Conservation (phyloP, 2,329 filamentous ascomycete genomes). For the Aschersonia sp. region DNA sequence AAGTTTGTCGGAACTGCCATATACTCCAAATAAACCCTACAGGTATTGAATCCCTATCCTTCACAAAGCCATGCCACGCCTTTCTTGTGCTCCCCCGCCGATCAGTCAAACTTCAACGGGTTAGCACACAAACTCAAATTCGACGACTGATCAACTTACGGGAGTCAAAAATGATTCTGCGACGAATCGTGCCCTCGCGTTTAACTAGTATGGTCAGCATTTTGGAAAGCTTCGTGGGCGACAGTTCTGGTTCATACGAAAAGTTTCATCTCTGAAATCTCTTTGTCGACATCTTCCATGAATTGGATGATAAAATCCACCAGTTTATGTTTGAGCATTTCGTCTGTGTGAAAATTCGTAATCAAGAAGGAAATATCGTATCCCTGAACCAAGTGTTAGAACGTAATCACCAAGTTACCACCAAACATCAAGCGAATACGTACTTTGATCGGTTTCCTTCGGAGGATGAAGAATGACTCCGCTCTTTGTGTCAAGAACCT, state of each 20-base stretch:
- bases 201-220: constrained; percentile 46
- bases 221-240: background rate
- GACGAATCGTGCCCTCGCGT: constrained; percentile 91
- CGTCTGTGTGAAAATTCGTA: constrained; percentile 96
- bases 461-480: constrained; percentile 90
- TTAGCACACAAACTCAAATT: constrained; percentile 1
- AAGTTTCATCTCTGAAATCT: constrained; percentile 99
- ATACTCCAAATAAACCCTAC: background rate
- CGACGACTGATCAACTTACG: constrained; percentile 27
- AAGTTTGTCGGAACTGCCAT: background rate
- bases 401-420: background rate
- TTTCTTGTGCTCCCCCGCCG: background rate
- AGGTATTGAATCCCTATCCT: background rate
- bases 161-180: constrained; percentile 97
- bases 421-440: constrained; percentile 6
- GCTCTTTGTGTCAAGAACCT: constrained; percentile 91
- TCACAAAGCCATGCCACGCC: background rate
- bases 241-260: constrained; percentile 51
- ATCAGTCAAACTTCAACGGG: constrained; percentile 17
- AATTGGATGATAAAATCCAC: constrained; percentile 99
- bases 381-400: constrained; percentile 32
- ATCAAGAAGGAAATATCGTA: constrained; percentile 99
- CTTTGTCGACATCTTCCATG: constrained; percentile 99
- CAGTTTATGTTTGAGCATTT: constrained; percentile 97
- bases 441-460: constrained; percentile 91